Conservation (phyloP, 257 asterid genomes). For the Capsicum pubescens region DNA sequence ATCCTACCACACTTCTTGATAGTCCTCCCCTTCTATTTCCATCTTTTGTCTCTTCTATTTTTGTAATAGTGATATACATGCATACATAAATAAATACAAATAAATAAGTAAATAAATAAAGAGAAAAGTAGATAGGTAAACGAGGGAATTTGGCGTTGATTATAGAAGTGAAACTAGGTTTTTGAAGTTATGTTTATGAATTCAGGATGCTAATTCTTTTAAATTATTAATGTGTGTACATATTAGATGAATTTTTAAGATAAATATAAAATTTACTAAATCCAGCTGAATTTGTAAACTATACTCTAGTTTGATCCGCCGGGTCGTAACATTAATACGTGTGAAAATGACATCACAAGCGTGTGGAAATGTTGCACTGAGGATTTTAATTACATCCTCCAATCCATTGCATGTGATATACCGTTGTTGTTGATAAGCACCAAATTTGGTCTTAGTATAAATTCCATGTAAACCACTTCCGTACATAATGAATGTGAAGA, state of each 20-base stretch:
- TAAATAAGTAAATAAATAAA: not conserved
- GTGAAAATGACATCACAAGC: not conserved
- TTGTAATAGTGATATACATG: not conserved
- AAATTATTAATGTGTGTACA: not conserved
- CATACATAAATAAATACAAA: not conserved
- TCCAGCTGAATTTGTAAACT: not conserved
- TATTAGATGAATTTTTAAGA: not conserved
- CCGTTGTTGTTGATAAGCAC: slow-evolving; percentile 8
- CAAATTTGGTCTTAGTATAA: not conserved
- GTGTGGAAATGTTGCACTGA: not conserved
- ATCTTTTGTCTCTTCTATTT: not conserved
- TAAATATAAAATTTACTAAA: not conserved
- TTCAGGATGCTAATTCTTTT: not conserved
- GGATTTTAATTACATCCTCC: not conserved
- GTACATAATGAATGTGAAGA: not conserved
- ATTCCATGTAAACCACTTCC: not conserved
- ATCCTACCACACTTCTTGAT: not conserved
- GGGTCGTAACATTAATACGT: not conserved
- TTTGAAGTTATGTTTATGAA: not conserved
- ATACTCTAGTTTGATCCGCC: not conserved
- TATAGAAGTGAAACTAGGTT: not conserved
- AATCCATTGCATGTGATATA: not conserved
- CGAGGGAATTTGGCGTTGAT: not conserved
- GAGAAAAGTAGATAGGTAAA: not conserved
- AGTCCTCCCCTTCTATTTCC: not conserved